Evolutionary conservation across 495 filamentous ascomycete genomes (phyloP).

Genomic region (Penicillium taxi): DNA sequence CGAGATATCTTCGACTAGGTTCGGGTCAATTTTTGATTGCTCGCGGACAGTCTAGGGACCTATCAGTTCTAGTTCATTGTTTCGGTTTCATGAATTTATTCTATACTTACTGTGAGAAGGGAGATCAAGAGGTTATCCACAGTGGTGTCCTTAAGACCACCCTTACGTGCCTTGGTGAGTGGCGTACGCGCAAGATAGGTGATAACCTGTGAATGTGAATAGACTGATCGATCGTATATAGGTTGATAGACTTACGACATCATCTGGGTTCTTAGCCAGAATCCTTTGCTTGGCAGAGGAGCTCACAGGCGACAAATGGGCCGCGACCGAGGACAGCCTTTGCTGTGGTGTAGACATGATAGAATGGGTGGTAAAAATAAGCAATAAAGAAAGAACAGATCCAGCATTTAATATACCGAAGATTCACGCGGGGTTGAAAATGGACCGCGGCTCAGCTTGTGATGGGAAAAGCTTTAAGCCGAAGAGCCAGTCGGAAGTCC

Average conservation of each 20-base stretch:
- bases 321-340: slow-evolving; percentile 33
- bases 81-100: neutral
- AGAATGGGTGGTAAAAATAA: neutral
- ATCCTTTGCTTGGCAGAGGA: slow-evolving; percentile 27
- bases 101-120: slow-evolving; percentile 58
- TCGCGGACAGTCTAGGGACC: slow-evolving; percentile 45
- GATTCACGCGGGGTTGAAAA: slow-evolving; percentile 8
- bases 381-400: neutral
- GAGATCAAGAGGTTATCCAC: slow-evolving; percentile 76
- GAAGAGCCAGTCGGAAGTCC: too few relatives aligned
- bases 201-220: slow-evolving; percentile 52
- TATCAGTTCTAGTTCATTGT: neutral
- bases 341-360: slow-evolving; percentile 40
- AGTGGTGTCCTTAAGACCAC: slow-evolving; percentile 85
- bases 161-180: slow-evolving; percentile 70
- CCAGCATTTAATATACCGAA: slow-evolving; percentile 6
- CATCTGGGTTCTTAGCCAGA: slow-evolving; percentile 36
- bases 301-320: slow-evolving; percentile 27
- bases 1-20: slow-evolving; percentile 84
- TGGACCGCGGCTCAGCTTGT: slow-evolving; percentile 13
- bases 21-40: slow-evolving; percentile 71
- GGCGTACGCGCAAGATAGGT: slow-evolving; percentile 73
- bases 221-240: neutral
- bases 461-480: too few relatives aligned
- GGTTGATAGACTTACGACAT: slow-evolving; percentile 28